Conservation (phyloP, 306 rosid species). For the Mimosa bimucronata region DNA sequence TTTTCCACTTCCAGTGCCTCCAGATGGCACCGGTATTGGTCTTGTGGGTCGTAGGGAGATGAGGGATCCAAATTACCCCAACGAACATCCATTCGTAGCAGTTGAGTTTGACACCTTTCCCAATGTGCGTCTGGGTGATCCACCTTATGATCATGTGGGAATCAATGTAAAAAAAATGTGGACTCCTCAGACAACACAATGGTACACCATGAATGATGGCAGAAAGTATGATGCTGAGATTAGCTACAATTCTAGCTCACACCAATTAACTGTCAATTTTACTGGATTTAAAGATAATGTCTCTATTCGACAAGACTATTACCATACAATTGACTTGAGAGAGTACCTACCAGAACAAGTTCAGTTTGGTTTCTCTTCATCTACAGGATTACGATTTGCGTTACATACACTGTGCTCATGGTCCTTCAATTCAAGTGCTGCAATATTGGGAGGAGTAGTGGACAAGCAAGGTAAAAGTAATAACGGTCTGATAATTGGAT, state of each 20-base stretch:
- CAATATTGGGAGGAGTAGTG: background rate
- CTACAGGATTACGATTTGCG: conserved; percentile 6
- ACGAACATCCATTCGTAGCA: conserved; percentile 39
- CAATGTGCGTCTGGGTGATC: background rate
- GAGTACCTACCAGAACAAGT: conserved; percentile 23
- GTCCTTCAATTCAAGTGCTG: conserved; percentile 20
- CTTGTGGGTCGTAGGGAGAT: background rate
- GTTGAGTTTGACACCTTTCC: conserved; percentile 50
- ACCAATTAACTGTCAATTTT: background rate
- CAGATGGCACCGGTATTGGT: conserved; percentile 34
- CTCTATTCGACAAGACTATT: background rate
- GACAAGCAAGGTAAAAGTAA: background rate
- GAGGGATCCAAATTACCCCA: background rate
- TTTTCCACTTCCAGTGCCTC: conserved; percentile 18
- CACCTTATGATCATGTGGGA: conserved; percentile 22
- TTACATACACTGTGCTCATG: conserved; percentile 32
- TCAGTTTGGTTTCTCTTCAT: conserved; percentile 34
- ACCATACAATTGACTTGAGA: background rate
- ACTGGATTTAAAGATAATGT: conserved; percentile 22
- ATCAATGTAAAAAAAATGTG: background rate
- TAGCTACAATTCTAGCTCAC: conserved; percentile 9
- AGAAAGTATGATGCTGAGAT: conserved; percentile 27
- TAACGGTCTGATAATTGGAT: background rate
- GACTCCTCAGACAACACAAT: background rate
- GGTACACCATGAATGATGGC: conserved; percentile 23